Evolutionary conservation across 495 filamentous ascomycete species (phyloP).

Genomic region (Xylaria bambusicola): DNA sequence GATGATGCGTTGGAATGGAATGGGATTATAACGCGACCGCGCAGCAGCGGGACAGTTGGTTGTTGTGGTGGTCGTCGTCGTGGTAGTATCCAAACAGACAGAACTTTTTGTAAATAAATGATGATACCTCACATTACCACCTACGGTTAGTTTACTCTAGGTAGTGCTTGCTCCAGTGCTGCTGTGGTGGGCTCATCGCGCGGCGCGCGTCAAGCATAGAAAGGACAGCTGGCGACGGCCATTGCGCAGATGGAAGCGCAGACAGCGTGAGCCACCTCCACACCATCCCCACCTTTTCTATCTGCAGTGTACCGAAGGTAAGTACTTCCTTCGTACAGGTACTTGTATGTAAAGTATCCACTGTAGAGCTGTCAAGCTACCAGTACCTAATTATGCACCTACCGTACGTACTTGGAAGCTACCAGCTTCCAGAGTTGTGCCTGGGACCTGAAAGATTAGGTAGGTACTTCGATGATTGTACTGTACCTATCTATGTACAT

Average conservation of each 20-base stretch:
- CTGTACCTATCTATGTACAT: too few species aligned
- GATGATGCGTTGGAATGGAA: background rate
- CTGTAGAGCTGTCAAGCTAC: too few species aligned
- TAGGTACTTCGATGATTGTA: too few species aligned
- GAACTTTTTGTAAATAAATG: background rate
- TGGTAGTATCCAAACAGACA: background rate
- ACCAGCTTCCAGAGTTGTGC: too few species aligned
- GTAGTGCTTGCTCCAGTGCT: background rate
- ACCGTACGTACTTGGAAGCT: too few species aligned
- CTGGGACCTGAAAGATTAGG: too few species aligned
- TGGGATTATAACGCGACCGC: background rate
- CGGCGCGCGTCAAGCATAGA: background rate
- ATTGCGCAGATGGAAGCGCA: background rate
- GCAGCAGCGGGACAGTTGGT: conserved; percentile 1
- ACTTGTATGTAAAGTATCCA: too few species aligned
- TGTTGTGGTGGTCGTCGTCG: background rate
- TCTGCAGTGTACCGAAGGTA: too few species aligned
- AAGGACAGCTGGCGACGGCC: background rate
- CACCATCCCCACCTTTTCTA: too few species aligned
- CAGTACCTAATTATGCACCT: too few species aligned
- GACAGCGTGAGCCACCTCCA: too few species aligned
- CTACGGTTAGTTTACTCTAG: background rate
- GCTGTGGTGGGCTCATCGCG: background rate
- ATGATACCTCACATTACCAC: background rate
- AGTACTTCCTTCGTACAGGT: too few species aligned